phyloP scores from a whole-genome alignment of 768 basidiomycete species.

The Daedalea quercina region DNA sequence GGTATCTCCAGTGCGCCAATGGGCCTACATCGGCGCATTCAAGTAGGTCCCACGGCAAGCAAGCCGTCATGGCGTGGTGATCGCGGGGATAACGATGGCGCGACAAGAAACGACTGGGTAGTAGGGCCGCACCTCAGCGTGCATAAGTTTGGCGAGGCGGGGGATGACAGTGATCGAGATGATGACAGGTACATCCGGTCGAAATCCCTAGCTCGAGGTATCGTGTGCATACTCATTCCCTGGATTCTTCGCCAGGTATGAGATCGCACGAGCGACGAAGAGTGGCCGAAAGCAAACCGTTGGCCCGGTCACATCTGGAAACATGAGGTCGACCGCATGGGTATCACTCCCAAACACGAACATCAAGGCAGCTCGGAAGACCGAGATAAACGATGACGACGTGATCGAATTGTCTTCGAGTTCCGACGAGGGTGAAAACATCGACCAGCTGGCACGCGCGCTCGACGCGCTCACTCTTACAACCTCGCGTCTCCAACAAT shows the following conservation, averaged over 20 bases:
- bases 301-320: neutral
- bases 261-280: neutral
- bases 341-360: too few relatives aligned
- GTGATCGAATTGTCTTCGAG: constrained; percentile 2
- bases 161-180: neutral
- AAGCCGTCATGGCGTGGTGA: neutral
- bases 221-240: neutral
- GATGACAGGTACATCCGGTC: neutral
- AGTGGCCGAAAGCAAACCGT: neutral
- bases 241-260: neutral
- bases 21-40: neutral
- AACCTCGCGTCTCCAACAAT: constrained; percentile 2
- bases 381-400: constrained; percentile 7
- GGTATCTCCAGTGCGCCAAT: too few relatives aligned
- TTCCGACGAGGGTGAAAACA: constrained; percentile 9
- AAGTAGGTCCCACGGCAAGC: neutral
- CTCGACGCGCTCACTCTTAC: constrained; percentile 10
- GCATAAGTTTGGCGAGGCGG: neutral
- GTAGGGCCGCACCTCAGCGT: neutral
- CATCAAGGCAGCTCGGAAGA: constrained; percentile 5
- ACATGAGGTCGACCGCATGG: too few relatives aligned
- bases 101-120: neutral
- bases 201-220: neutral
- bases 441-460: constrained; percentile 11
- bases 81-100: neutral